Percentiles rank a stretch among this genome's conserved stretches.
phyloP scores from a whole-genome alignment of 2,329 filamentous ascomycete species.

The Colletotrichum camelliae region DNA sequence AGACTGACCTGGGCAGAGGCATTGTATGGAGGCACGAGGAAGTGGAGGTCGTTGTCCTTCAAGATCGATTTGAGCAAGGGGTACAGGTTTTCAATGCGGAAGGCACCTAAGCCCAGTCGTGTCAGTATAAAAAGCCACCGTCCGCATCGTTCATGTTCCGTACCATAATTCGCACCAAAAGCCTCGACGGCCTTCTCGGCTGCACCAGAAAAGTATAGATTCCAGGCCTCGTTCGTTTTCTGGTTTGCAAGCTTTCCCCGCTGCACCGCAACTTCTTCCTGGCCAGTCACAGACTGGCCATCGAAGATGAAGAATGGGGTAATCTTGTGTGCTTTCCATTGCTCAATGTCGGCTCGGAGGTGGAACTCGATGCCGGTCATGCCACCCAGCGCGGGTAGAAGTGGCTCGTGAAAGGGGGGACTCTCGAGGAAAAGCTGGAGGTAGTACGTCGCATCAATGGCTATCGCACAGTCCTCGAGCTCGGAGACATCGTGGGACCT shows the following conservation, averaged over 20 bases:
- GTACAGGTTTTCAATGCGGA: constrained; percentile 74
- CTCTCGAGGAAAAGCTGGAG: constrained; percentile 79
- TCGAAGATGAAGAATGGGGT: constrained; percentile 92
- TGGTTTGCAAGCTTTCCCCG: constrained; percentile 69
- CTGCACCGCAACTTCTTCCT: constrained; percentile 72
- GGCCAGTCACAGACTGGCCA: constrained; percentile 80
- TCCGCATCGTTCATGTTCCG: constrained; percentile 24
- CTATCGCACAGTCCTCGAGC: constrained; percentile 77
- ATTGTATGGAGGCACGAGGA: constrained; percentile 85
- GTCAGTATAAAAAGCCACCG: neutral
- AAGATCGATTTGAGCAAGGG: constrained; percentile 79
- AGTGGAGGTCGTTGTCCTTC: constrained; percentile 71
- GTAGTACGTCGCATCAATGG: constrained; percentile 90
- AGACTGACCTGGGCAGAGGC: constrained; percentile 79
- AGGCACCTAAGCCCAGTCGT: constrained; percentile 62
- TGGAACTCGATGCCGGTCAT: constrained; percentile 79
- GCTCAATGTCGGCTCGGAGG: constrained; percentile 77
- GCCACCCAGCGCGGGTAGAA: constrained; percentile 88
- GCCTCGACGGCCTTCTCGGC: constrained; percentile 81
- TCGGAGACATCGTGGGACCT: constrained; percentile 70
- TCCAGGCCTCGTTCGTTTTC: constrained; percentile 83
- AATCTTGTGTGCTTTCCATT: constrained; percentile 73
- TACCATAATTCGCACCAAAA: constrained; percentile 83
- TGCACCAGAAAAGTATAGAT: constrained; percentile 80
- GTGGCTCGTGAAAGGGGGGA: constrained; percentile 77